Conservation (phyloP, 108 stramenopile species). For the Pseudonitzschia multiseries region DNA sequence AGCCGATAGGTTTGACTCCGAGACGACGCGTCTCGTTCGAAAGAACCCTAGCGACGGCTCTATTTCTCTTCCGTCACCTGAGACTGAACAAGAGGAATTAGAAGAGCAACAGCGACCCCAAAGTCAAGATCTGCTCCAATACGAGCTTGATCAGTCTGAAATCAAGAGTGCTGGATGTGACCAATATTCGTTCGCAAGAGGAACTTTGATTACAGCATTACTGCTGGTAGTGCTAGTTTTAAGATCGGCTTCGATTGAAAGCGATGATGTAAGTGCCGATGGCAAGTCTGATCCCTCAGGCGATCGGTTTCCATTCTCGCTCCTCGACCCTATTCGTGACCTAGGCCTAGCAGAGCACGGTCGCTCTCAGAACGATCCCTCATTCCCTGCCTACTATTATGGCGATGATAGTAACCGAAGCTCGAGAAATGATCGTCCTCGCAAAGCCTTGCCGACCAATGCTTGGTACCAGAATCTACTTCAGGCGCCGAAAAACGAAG, state of each 20-base stretch:
- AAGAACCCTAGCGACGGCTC: background rate
- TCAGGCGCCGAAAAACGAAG: conserved; percentile 38
- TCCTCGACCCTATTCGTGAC: conserved; percentile 39
- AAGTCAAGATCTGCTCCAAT: background rate
- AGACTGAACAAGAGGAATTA: background rate
- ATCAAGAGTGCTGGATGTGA: no score
- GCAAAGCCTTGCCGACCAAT: conserved; percentile 66
- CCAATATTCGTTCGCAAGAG: background rate
- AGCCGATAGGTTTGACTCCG: background rate
- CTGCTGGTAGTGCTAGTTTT: background rate
- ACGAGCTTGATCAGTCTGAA: no score
- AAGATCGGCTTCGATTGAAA: background rate
- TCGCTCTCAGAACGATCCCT: conserved; percentile 24
- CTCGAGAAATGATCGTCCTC: background rate
- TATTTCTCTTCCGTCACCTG: background rate
- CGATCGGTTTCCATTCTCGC: conserved; percentile 32
- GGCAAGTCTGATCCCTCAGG: background rate
- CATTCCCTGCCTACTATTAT: conserved; percentile 15
- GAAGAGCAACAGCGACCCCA: background rate
- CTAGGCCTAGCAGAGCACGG: conserved; percentile 25
- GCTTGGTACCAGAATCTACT: conserved; percentile 82
- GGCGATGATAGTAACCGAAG: conserved; percentile 4
- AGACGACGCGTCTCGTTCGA: background rate
- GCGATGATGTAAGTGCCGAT: background rate
- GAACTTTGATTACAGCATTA: background rate